Evolutionary conservation across 768 basidiomycete species (phyloP), one percentile per base, ranked within the genome.

Genomic region (Postia placenta): DNA sequence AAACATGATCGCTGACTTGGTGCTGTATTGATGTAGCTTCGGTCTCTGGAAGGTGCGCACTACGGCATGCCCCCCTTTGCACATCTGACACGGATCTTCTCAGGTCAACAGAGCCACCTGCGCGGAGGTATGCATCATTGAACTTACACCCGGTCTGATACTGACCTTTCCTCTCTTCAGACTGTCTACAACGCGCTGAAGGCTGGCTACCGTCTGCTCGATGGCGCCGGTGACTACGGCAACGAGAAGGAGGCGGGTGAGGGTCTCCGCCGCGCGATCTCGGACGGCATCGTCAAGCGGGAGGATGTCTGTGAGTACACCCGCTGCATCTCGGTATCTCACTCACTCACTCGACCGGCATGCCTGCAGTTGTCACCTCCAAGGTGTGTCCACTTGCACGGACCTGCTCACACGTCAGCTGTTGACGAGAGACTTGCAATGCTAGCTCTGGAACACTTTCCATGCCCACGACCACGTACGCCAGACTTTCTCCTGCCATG

Each of bases 231-330:
- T 56, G 88, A 90, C 68, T 92, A 92, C 64, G 91, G 87, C 6
- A 94, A 95, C 55, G 92, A 95, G 68, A 87, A 83, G 60, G 82
- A 92, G 65, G 85, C 86, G 4, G 90, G 87, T 1, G 74, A 82
- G 58, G 91, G 91, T 54, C 75, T 93, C 49, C 75, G 72, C 45
- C 79, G 81, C 12, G 91, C 90, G n/a, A 76, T 93, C 55, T 63
- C 70, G 35, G 88, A 91, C 5, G 90, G 92, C 12, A 62, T 93
- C 30, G 85, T 95, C 50, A 91, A 87, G 67, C 78, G 92, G 28
- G 87, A 92, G 65, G 92, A 95, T 11, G 70, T 95, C 25, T 90
- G 86, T 87, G 64, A 69, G 85, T 73, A n/a, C n/a, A n/a, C n/a
- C n/a, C n/a, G n/a, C n/a, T n/a, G n/a, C n/a, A n/a, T n/a, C n/a